Percentiles rank a stretch among this genome's conserved stretches.
These are phyloP conservation scores for Epichloe glyceriae DNA, from an alignment of 2,329 filamentous ascomycete species.

Conservation along the genomic window DNA sequence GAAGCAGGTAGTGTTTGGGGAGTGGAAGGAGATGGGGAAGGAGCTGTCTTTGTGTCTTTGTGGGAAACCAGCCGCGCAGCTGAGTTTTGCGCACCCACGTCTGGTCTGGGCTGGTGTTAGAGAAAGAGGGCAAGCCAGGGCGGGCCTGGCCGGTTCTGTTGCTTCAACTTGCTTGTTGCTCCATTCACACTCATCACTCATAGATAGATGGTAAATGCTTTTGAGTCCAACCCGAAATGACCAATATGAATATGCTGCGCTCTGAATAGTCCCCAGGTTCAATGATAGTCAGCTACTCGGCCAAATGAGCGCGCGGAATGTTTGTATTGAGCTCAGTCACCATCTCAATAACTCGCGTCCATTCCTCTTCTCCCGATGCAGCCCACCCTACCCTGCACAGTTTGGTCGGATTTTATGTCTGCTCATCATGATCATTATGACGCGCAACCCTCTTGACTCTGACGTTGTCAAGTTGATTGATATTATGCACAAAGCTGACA, in stretches of 20 bases:
- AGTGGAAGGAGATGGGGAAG: slow-evolving; percentile 3
- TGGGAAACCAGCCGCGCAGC: slow-evolving; percentile 2
- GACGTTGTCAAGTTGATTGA: no score
- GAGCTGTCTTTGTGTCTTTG: slow-evolving; percentile 3
- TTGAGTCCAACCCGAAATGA: neutral
- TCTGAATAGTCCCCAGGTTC: no score
- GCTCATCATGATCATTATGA: no score
- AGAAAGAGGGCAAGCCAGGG: slow-evolving; percentile 1
- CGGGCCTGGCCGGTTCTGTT: neutral
- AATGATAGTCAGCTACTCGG: no score
- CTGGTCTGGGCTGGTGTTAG: neutral
- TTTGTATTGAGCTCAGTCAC: neutral
- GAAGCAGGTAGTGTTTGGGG: neutral
- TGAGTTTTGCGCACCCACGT: neutral
- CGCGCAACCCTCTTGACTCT: no score
- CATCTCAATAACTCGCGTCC: neutral
- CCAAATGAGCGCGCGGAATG: no score
- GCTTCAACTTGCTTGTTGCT: no score
- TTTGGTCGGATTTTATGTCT: neutral
- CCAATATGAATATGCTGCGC: neutral
- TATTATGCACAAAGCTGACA: no score
- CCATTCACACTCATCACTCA: no score
- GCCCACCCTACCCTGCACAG: neutral
- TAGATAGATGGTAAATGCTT: no score
- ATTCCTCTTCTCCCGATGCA: no score